A percentile compares a stretch with the other conserved stretches of the same genome.
Conservation (phyloP, 2,329 filamentous ascomycete genomes). For the Ascochyta viciae-villosae region DNA sequence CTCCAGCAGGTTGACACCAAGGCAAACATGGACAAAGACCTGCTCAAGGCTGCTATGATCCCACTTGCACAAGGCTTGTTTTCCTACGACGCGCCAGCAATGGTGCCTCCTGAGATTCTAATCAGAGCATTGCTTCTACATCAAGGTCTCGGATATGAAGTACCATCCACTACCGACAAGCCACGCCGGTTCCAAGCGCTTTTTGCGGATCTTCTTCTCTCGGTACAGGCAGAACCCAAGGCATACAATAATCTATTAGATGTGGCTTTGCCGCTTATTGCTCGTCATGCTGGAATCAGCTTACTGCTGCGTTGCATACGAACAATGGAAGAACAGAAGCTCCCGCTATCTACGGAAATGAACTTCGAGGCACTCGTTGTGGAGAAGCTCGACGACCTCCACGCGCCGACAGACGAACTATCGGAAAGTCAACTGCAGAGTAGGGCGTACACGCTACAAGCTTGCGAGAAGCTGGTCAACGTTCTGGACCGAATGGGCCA, state of each 20-base stretch:
- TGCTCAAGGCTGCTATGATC: not conserved
- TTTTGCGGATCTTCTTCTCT: slow-evolving; percentile 21
- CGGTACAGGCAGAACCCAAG: slow-evolving; percentile 14
- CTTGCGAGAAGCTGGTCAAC: slow-evolving; percentile 18
- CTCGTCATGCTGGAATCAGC: slow-evolving; percentile 15
- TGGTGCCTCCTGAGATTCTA: not conserved
- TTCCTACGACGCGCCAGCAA: not conserved
- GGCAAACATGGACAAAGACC: not conserved
- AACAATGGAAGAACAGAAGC: slow-evolving; percentile 13
- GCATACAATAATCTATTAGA: slow-evolving; percentile 27
- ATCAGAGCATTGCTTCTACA: slow-evolving; percentile 7
- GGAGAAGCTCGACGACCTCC: not conserved
- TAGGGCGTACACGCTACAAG: not conserved
- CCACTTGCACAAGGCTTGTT: not conserved
- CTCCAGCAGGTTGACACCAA: slow-evolving; percentile 25
- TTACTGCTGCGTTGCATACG: slow-evolving; percentile 20
- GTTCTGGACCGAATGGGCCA: slow-evolving; percentile 12
- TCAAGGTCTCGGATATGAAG: not conserved
- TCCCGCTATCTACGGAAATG: slow-evolving; percentile 4
- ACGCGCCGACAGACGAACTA: not conserved
- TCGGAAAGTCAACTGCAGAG: not conserved
- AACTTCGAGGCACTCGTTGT: slow-evolving; percentile 1
- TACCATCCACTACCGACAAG: slow-evolving; percentile 2
- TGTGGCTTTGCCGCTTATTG: slow-evolving; percentile 20
- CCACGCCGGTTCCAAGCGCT: not conserved